phyloP scores from a whole-genome alignment of 208 protist genomes.

The Leptomonas seymouri region DNA sequence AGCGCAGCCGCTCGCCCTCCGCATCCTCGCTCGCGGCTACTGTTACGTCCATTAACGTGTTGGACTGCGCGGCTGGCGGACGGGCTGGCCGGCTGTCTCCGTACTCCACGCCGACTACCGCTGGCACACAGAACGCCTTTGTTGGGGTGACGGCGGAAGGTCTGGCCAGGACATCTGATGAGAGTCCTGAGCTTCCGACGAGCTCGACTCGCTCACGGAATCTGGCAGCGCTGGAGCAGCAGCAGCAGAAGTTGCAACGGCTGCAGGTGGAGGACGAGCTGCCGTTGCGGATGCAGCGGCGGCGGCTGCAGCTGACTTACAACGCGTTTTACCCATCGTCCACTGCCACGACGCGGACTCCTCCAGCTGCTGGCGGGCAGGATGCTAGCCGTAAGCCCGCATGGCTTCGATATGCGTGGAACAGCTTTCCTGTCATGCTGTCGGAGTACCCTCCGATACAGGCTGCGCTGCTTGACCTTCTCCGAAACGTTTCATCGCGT shows the following conservation, averaged over 20 bases:
- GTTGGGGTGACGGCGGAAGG: background rate
- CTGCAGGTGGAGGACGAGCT: constrained; percentile 22
- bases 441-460: background rate
- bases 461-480: background rate
- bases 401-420: constrained; percentile 20
- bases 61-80: background rate
- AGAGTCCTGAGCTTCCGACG: background rate
- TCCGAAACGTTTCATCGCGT: background rate
- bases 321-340: constrained; percentile 20
- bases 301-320: constrained; percentile 26
- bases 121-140: background rate
- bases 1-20: constrained; percentile 31
- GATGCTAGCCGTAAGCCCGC: background rate
- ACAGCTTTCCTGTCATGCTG: background rate
- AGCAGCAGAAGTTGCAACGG: constrained; percentile 10
- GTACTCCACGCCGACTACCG: background rate
- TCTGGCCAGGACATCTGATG: background rate
- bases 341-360: background rate
- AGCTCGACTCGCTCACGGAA: background rate
- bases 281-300: constrained; percentile 14
- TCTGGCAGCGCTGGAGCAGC: constrained; percentile 5
- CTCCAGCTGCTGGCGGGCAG: background rate
- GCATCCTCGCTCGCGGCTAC: background rate
- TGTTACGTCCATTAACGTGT: background rate
- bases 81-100: background rate